Base-by-base conservation (phyloP, 2,329 filamentous ascomycete species). In the Lachnellula cervina region DNA sequence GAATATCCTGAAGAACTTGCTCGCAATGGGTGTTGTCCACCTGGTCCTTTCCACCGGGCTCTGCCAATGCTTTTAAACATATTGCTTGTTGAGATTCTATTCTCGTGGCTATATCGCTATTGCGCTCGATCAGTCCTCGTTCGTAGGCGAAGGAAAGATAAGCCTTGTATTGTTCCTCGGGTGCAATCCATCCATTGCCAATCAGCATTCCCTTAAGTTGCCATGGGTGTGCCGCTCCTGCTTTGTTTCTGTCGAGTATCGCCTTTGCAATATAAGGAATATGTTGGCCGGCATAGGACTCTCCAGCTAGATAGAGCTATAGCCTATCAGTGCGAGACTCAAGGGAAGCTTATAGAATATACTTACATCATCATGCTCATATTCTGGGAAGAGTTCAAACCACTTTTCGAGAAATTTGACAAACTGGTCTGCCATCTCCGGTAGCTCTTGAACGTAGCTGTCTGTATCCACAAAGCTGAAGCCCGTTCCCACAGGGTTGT, bases 121-220 rank as follows among this genome's bases (percentile, higher is more conserved):
- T 87, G 64, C 84, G 82, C 62, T 85, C 69, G 40, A 97, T 73
- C 19, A 99, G 71, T 9, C 84, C 86, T 67, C 85, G 84, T 57
- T 92, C 81, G 70, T 94, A 90, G 44, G 89, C 87, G 66, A 84
- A 97, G 32, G 86, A 81, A 9, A 97, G 76, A 69, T 97, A 97
- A 0, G 93, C 80, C 32, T 87, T 85, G 71, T 97, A 99, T 70
- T 99, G 94, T 49, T 97, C 89, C 7, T 77, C 76, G 1, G 93
- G 92, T 2, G 92, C 89, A 52, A 99, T 93, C 94, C 95, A 99
- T 40, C 93, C 94, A 70, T 99, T 99, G 53, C 95, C 95, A 59
- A 99, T 97, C 37, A 99, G 71, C 19, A 99, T 76, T 8, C 93
- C 94, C 62, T 86, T 81, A 28, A 99, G 74, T 50, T 87, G 87